Evolutionary conservation across 768 basidiomycete genomes (phyloP).

Genomic region (Dioszegia aurantiaca): DNA sequence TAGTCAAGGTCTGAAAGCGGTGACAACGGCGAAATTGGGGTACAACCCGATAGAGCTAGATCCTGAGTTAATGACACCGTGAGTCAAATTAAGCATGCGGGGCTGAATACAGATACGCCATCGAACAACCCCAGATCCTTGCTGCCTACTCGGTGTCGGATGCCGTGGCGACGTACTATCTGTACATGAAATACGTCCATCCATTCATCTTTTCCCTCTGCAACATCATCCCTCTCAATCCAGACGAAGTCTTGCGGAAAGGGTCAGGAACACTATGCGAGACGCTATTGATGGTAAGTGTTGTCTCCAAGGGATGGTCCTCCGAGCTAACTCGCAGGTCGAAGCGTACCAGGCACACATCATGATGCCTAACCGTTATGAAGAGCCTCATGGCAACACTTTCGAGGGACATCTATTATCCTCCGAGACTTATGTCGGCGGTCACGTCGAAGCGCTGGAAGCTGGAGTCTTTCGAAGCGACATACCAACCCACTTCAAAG

Average conservation of each 20-base stretch:
- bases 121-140: constrained; percentile 88
- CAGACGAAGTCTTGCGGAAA: constrained; percentile 93
- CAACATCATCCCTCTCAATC: constrained; percentile 95
- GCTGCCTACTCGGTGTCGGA: constrained; percentile 99
- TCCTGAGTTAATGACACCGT: constrained; percentile 99
- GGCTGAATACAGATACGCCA: constrained; percentile 69
- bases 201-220: constrained; percentile 99
- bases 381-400: constrained; percentile 85
- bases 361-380: constrained; percentile 97
- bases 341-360: constrained; percentile 88
- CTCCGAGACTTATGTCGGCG: constrained; percentile 97
- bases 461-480: constrained; percentile 98
- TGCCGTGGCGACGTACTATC: constrained; percentile 98
- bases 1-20: constrained; percentile 96
- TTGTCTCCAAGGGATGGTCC: not conserved
- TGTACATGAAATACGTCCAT: constrained; percentile 99
- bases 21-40: constrained; percentile 91
- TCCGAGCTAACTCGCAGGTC: constrained; percentile 60
- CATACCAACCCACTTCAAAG: constrained; percentile 90
- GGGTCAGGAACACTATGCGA: constrained; percentile 96
- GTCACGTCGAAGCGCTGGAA: constrained; percentile 96
- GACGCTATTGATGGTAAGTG: constrained; percentile 92
- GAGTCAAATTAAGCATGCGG: constrained; percentile 48
- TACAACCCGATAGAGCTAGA: constrained; percentile 97
- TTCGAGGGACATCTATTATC: constrained; percentile 95